Base-by-base conservation (phyloP, 192 early-diverging fungal genomes). In the Gamsiella multidivaricata region DNA sequence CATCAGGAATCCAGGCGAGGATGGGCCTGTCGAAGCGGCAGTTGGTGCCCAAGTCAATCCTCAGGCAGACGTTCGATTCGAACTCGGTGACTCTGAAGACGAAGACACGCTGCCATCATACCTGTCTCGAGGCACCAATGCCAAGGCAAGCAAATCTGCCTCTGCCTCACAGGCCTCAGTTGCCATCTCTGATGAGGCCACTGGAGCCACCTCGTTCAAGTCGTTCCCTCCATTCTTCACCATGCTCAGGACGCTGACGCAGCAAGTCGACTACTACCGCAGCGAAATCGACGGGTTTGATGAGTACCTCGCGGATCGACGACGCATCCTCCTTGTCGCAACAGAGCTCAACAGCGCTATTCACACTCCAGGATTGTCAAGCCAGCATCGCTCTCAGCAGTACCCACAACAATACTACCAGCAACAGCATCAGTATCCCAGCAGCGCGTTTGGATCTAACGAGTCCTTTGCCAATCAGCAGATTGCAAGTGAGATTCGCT, bases 211-310 rank as follows among this genome's bases (percentile, higher is more conserved):
- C 3, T 70, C 65, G 5, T 89, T 87, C 56, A 84, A 82, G 55
- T 82, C 81, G 7, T 87, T 83, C 54, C 88, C 87, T 7, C 89
- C 86, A 0, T 83, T 94, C 37, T 89, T 91, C 67, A 91, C 90
- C 3, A 84, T 90, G 34, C 67, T 93, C 29, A 72, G 82, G 43
- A 87, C 87, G 5, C 66, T 94, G 32, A 86, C 87, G 5, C 82
- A 86, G 42, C 91, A 93, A 76, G 84, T 92, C 34, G 89, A 87
- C 46, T 86, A 86, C 51, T 87, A 90, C 70, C 82, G 88, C 20
- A 80, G 83, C 20, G 82, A 85, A 37, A 81, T 91, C 36, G 82
- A 81, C 52, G 75, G 65, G 14, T 94, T 91, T 81, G 89, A 92
- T 51, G 69, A 79, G 18, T 70, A 80, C 23, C 66, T 92, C 32